phyloP scores from a whole-genome alignment of 495 filamentous ascomycete genomes.

The Recurvomyces mirabilis region DNA sequence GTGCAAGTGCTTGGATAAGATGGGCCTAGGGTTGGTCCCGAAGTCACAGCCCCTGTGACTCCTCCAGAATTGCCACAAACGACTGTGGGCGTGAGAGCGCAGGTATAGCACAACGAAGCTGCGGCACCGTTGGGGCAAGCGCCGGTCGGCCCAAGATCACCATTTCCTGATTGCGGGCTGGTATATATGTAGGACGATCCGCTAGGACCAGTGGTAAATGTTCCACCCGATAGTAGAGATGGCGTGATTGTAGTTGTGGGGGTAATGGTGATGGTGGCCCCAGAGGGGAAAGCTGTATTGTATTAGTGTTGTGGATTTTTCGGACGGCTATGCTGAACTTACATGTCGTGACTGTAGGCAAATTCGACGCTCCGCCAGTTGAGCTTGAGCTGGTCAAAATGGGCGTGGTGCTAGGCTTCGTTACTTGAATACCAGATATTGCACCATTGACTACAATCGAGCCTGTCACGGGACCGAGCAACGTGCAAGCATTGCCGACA shows the following conservation, averaged over 20 bases:
- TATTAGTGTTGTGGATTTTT: no score
- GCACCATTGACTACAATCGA: slow-evolving; percentile 1
- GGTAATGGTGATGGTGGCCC: slow-evolving; percentile 6
- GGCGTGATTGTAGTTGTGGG: slow-evolving; percentile 4
- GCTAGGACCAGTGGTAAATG: slow-evolving; percentile 3
- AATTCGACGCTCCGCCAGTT: no score
- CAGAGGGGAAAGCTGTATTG: slow-evolving; percentile 5
- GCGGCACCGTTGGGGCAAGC: neutral
- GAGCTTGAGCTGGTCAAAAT: slow-evolving; percentile 10
- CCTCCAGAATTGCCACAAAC: slow-evolving; percentile 1
- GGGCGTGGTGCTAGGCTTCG: neutral
- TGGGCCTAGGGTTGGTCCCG: neutral
- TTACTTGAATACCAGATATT: slow-evolving; percentile 5
- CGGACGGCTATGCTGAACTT: slow-evolving; percentile 1
- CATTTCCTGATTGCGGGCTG: no score
- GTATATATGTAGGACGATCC: slow-evolving; percentile 7
- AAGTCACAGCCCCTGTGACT: no score
- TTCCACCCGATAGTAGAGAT: neutral
- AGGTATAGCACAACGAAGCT: slow-evolving; percentile 10
- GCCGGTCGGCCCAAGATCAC: no score
- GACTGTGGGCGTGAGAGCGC: slow-evolving; percentile 15
- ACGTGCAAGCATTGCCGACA: slow-evolving; percentile 9
- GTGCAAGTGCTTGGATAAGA: slow-evolving; percentile 2
- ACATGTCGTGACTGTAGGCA: slow-evolving; percentile 10
- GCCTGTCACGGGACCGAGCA: slow-evolving; percentile 7